A percentile compares a stretch with the other conserved stretches of the same genome.
These are phyloP conservation scores for Grammothele lineata DNA, from an alignment of 768 basidiomycete genomes.

Conservation along the genomic window DNA sequence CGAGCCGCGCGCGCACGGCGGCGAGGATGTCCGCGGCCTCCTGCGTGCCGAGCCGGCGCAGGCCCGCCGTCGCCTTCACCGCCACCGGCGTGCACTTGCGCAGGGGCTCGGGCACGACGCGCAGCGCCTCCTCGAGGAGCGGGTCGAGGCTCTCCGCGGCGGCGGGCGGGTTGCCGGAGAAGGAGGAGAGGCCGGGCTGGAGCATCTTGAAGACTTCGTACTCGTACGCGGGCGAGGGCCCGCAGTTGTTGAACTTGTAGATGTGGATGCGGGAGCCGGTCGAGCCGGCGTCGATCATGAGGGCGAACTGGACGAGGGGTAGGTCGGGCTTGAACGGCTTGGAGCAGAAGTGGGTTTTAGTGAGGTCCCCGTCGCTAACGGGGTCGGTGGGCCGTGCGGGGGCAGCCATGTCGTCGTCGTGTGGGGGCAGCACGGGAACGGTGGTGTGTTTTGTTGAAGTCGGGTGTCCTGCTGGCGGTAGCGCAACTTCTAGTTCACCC, in stretches of 20 bases:
- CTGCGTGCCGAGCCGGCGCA: conserved; percentile 61
- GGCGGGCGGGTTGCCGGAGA: conserved; percentile 48
- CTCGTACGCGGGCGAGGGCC: conserved; percentile 70
- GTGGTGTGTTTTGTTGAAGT: background rate
- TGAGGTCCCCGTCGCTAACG: conserved; percentile 70
- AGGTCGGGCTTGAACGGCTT: conserved; percentile 42
- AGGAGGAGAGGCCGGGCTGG: conserved; percentile 75
- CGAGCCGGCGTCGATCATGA: conserved; percentile 98
- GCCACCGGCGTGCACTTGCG: conserved; percentile 78
- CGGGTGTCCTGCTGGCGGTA: background rate
- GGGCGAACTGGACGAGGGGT: conserved; percentile 81
- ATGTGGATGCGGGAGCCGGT: conserved; percentile 97
- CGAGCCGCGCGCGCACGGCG: conserved; percentile 62
- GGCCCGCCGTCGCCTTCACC: conserved; percentile 90
- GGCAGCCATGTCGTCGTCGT: conserved; percentile 15
- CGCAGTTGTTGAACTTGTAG: conserved; percentile 97
- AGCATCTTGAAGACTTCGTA: conserved; percentile 89
- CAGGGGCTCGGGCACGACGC: conserved; percentile 67
- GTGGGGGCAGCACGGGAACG: conserved; percentile 2
- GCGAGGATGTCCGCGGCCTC: conserved; percentile 69
- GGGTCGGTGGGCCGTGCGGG: conserved; percentile 47
- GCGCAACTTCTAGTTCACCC: conserved; percentile 4
- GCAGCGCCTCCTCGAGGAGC: conserved; percentile 75
- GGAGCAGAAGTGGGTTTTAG: conserved; percentile 70
- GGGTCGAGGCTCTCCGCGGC: conserved; percentile 80